phyloP scores from a whole-genome alignment of 1,139 yeast species.

The Groenewaldozyma sp. region DNA sequence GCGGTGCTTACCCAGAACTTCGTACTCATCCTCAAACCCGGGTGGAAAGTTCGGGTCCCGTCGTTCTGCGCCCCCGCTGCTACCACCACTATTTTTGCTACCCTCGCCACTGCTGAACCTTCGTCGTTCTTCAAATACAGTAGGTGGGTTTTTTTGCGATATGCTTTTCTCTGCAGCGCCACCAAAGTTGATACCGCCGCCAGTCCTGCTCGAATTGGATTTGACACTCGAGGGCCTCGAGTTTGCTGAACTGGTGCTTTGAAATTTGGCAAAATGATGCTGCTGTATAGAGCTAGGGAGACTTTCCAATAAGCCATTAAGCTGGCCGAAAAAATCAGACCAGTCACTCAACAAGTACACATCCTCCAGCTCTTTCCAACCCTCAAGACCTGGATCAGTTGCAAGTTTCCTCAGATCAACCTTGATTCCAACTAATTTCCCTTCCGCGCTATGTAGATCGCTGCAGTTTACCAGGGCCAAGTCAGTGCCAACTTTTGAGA shows the following conservation, averaged over 20 bases:
- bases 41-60: constrained; percentile 31
- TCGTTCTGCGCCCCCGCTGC: neutral
- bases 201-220: neutral
- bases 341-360: constrained; percentile 13
- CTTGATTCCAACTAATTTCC: neutral
- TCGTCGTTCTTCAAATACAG: too few relatives aligned
- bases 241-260: neutral
- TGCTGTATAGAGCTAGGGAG: neutral
- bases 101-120: too few relatives aligned
- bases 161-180: neutral
- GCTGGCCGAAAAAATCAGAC: constrained; percentile 10
- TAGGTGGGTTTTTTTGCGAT: too few relatives aligned
- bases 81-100: too few relatives aligned
- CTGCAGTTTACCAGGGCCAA: neutral
- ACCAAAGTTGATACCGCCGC: neutral
- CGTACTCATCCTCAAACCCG: constrained; percentile 50
- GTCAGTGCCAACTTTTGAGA: neutral
- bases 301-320: neutral
- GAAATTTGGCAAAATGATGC: neutral
- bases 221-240: neutral
- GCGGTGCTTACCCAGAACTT: constrained; percentile 22
- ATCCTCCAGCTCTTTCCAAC: constrained; percentile 10
- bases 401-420: neutral
- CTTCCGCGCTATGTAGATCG: neutral
- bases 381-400: neutral